phyloP scores from a whole-genome alignment of 495 filamentous ascomycete species.

The Penicillium nucicola region DNA sequence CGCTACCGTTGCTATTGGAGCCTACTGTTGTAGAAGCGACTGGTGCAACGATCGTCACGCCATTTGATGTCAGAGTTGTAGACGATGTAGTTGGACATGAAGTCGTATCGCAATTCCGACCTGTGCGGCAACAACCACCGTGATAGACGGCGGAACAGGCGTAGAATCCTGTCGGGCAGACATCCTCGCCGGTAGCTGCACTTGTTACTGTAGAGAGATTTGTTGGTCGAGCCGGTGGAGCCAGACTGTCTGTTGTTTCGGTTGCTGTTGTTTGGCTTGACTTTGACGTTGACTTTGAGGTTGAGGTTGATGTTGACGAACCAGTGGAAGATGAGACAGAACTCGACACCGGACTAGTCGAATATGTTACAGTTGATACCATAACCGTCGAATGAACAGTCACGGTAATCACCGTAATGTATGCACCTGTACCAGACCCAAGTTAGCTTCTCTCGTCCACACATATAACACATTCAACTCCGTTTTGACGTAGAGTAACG shows the following conservation, averaged over 20 bases:
- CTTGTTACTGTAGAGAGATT: constrained; percentile 31
- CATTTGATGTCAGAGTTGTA: constrained; percentile 60
- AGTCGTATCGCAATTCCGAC: constrained; percentile 74
- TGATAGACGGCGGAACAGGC: constrained; percentile 62
- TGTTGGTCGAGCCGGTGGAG: constrained; percentile 52
- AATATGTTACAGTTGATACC: constrained; percentile 38
- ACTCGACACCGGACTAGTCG: constrained; percentile 26
- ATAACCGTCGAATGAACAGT: constrained; percentile 43
- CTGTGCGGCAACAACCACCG: constrained; percentile 78
- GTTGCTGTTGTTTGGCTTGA: neutral
- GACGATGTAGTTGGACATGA: constrained; percentile 57
- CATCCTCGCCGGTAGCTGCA: constrained; percentile 12
- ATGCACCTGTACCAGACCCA: constrained; percentile 29
- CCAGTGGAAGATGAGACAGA: constrained; percentile 25
- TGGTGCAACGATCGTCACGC: constrained; percentile 66
- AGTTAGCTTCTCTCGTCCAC: constrained; percentile 6
- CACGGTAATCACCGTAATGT: constrained; percentile 45
- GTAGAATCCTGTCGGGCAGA: constrained; percentile 74
- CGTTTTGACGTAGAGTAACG: neutral
- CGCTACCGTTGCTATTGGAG: constrained; percentile 24
- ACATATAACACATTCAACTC: neutral
- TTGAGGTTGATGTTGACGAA: constrained; percentile 1
- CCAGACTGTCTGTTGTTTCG: constrained; percentile 26
- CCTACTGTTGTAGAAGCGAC: constrained; percentile 37
- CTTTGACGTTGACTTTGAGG: neutral